A percentile compares a stretch with the other conserved stretches of the same genome.
Conservation (phyloP, 2,329 filamentous ascomycete genomes). For the Monilinia fructigena region DNA sequence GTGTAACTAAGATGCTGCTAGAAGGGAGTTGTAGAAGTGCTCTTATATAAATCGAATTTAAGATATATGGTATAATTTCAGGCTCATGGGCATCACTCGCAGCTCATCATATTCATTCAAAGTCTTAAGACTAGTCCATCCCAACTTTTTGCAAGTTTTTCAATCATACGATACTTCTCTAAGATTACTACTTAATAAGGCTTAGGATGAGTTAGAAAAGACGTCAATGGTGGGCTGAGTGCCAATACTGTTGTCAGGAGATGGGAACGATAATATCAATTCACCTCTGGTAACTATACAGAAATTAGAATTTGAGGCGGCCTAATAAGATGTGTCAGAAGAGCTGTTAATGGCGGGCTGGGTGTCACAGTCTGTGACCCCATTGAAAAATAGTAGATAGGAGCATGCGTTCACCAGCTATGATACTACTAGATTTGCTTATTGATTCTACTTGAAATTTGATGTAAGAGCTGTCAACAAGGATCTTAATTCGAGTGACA, state of each 20-base stretch:
- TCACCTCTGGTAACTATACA: not conserved
- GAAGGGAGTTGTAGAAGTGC: not conserved
- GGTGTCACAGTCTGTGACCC: not conserved
- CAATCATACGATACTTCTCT: conserved; percentile 6
- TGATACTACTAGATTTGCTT: not conserved
- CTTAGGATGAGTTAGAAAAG: not conserved
- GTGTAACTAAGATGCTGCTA: not conserved
- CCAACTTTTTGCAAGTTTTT: not conserved
- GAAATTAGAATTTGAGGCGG: not conserved
- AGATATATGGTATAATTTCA: not conserved
- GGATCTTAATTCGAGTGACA: not conserved
- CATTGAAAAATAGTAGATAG: not conserved
- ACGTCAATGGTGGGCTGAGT: not conserved
- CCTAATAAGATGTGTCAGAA: not conserved
- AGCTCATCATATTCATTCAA: conserved; percentile 11
- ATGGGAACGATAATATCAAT: not conserved
- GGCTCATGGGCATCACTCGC: not conserved
- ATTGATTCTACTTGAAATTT: not conserved
- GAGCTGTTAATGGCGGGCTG: not conserved
- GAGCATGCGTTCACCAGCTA: not conserved
- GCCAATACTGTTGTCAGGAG: not conserved
- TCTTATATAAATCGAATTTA: not conserved
- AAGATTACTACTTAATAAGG: conserved; percentile 5
- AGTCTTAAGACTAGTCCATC: conserved; percentile 3
- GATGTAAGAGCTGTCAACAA: not conserved